Evolutionary conservation across 495 filamentous ascomycete genomes (phyloP).

Genomic region (Friedmanniomyces simplex): DNA sequence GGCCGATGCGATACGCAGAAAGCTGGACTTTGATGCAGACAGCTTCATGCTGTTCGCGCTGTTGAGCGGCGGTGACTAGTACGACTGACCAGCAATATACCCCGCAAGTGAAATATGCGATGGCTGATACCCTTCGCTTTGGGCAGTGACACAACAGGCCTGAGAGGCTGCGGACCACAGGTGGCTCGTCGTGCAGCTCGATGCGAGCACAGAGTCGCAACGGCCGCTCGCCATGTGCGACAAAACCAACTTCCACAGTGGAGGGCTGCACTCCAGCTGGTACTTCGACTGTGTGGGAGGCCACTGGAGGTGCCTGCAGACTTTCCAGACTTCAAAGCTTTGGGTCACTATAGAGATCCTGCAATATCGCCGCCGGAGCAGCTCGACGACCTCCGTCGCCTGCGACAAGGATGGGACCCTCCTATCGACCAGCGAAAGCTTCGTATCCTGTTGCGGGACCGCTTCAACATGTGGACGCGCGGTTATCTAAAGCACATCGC

Average conservation of each 20-base stretch:
- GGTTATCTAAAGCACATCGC: constrained; percentile 13
- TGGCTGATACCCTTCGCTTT: no score
- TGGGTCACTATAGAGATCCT: constrained; percentile 21
- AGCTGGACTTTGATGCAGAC: constrained; percentile 13
- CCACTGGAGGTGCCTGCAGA: not conserved
- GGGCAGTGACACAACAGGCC: constrained; percentile 20
- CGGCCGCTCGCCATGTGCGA: constrained; percentile 2
- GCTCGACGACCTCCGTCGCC: constrained; percentile 14
- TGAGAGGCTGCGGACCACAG: constrained; percentile 19
- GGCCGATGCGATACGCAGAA: constrained; percentile 3
- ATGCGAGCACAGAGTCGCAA: constrained; percentile 4
- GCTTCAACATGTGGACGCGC: constrained; percentile 19
- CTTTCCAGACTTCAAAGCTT: constrained; percentile 9
- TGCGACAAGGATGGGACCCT: constrained; percentile 18
- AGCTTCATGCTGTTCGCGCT: constrained; percentile 23
- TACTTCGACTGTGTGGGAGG: constrained; percentile 2
- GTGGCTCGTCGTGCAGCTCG: constrained; percentile 9
- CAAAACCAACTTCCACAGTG: constrained; percentile 9
- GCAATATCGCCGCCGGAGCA: constrained; percentile 17
- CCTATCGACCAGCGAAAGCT: constrained; percentile 21
- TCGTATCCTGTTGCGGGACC: constrained; percentile 8
- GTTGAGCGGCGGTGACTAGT: constrained; percentile 24
- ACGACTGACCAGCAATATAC: no score
- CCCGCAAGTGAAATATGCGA: no score
- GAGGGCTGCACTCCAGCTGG: constrained; percentile 2